phyloP scores from a whole-genome alignment of 345 rosid genomes.

The Passiflora organensis region DNA sequence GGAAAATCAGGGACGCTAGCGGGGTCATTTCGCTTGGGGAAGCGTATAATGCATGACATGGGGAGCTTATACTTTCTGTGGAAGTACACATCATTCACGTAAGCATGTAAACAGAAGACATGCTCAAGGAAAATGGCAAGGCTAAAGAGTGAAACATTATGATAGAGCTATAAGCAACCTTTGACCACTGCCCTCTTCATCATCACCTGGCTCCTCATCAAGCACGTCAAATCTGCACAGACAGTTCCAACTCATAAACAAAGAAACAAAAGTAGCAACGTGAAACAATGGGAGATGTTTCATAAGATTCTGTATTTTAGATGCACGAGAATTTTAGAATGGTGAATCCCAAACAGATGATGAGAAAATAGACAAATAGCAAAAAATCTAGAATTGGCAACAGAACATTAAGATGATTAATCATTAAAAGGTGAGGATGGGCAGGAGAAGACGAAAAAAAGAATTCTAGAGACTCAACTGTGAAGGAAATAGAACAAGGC shows the following conservation, averaged over 20 bases:
- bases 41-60: slow-evolving; percentile 67
- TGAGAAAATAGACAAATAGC: too few species aligned
- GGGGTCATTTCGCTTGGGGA: slow-evolving; percentile 72
- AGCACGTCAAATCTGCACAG: slow-evolving; percentile 74
- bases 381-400: too few species aligned
- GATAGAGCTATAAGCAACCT: slow-evolving; percentile 34
- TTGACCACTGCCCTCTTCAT: slow-evolving; percentile 77
- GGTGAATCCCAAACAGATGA: too few species aligned
- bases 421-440: too few species aligned
- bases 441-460: too few species aligned
- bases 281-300: too few species aligned
- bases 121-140: neutral
- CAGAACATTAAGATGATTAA: too few species aligned
- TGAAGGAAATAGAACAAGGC: too few species aligned
- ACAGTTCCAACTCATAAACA: slow-evolving; percentile 5
- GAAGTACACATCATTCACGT: slow-evolving; percentile 10
- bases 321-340: too few species aligned
- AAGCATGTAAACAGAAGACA: neutral
- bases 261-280: neutral
- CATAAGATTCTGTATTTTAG: too few species aligned
- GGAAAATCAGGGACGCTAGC: slow-evolving; percentile 55
- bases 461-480: too few species aligned
- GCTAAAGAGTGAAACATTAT: neutral
- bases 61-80: slow-evolving; percentile 83
- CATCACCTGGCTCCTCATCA: slow-evolving; percentile 98